Evolutionary conservation across 2,329 filamentous ascomycete genomes (phyloP), one percentile per base, ranked within the genome.

Genomic region (Talaromyces amestolkiae): DNA sequence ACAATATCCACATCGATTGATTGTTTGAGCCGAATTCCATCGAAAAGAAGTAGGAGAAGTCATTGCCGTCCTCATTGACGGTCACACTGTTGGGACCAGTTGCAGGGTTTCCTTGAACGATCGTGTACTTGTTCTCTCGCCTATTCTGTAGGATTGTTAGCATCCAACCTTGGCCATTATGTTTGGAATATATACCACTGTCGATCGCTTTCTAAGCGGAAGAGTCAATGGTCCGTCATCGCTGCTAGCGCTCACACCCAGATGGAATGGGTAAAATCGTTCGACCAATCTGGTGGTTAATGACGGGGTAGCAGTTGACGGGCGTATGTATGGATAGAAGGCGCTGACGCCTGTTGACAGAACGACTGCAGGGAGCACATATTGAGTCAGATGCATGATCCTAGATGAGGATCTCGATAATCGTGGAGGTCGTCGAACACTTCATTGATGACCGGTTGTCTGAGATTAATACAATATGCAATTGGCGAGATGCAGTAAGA

Each of bases 11-110:
- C 76, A 85, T 84, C 54, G 80, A 76, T 70, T 84, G 77, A 43
- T 79, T 77, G 66, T 81, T 77, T 15, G 80, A 81, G 3, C 85
- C 85, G 66, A 86, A 78, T 8, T 77, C 77, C 47, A 85, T 76
- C 1, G 77, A 75, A 3, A 82, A 78, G 74, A 87, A 84, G 72
- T 87, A 87, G 27, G 83, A 83, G 64, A 80, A 80, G 68, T 87
- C 85, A 13, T 74, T 74, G 10, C 84, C 84, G 77, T 86, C 84
- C 67, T 85, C 81, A 65, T 84, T 75, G 43, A 87, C 77, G 1
- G 82, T 80, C 39, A 82, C 77, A 65, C 82, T 84, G 66, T 84
- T 80, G 15, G 77, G 67, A 64, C 79, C 71, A 15, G 73, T 75
- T 1, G 82, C 80, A 1, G 72, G 72, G 22, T 75, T 72, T 8